These are phyloP conservation scores for Acanthochlamys bracteata DNA, from an alignment of 106 monocot species.

Conservation along the genomic window DNA sequence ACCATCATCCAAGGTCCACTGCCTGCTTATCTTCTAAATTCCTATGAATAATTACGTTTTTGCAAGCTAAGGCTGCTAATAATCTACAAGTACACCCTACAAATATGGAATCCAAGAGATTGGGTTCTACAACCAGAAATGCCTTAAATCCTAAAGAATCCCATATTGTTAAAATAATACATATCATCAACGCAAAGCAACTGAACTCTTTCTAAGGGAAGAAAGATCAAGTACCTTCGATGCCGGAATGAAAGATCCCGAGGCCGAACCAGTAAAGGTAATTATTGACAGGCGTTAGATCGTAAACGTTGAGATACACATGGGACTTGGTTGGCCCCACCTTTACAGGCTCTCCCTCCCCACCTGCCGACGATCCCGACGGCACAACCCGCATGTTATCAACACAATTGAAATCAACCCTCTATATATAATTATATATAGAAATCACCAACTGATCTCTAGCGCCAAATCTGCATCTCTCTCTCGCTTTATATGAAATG, in stretches of 20 bases:
- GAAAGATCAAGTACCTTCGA: constrained; percentile 46
- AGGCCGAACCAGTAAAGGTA: constrained; percentile 79
- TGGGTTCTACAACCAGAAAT: too few species aligned
- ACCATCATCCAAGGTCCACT: too few species aligned
- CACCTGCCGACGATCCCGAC: constrained; percentile 2
- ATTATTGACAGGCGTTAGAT: constrained; percentile 62
- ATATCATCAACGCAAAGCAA: too few species aligned
- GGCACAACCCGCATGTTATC: constrained; percentile 21
- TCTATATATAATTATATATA: too few species aligned
- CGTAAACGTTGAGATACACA: constrained; percentile 71
- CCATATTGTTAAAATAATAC: too few species aligned
- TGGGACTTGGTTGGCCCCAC: constrained; percentile 10
- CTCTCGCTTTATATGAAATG: too few species aligned
- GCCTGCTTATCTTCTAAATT: too few species aligned
- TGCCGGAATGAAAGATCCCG: constrained; percentile 89
- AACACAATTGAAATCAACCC: neutral
- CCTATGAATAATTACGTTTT: too few species aligned
- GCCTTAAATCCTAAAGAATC: constrained; percentile 1
- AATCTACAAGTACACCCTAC: neutral
- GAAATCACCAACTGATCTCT: too few species aligned
- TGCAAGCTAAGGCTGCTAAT: too few species aligned
- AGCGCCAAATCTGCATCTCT: too few species aligned
- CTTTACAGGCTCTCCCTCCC: neutral
- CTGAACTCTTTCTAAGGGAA: neutral
- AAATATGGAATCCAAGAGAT: neutral